Conservation (phyloP, 345 rosid genomes). For the Cochlearia excelsa region DNA sequence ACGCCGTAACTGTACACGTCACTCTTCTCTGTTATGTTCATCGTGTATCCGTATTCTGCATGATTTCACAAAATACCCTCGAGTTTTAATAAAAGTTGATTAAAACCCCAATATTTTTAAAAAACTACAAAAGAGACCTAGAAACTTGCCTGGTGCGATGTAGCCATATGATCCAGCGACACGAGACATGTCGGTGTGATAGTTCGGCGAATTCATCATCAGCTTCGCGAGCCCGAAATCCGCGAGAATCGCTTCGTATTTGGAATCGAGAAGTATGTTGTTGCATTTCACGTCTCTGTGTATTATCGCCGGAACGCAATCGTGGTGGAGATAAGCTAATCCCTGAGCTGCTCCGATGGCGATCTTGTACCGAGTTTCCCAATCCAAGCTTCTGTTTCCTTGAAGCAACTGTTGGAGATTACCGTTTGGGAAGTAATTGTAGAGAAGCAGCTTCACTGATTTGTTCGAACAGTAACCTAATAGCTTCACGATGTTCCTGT, state of each 20-base stretch:
- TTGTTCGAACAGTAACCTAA: constrained; percentile 83
- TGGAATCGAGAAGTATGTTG: constrained; percentile 78
- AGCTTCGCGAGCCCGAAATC: constrained; percentile 83
- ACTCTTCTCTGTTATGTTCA: constrained; percentile 91
- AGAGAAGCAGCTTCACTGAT: constrained; percentile 74
- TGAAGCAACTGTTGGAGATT: constrained; percentile 70
- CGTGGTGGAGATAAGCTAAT: constrained; percentile 85
- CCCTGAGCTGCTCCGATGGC: constrained; percentile 92
- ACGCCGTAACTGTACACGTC: constrained; percentile 95
- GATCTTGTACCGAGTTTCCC: constrained; percentile 87
- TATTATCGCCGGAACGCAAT: constrained; percentile 74
- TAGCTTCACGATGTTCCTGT: constrained; percentile 78
- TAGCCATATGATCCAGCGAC: constrained; percentile 90
- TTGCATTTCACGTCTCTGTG: constrained; percentile 91
- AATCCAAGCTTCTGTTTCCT: constrained; percentile 64
- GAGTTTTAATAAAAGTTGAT: background rate
- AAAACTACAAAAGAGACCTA: no score
- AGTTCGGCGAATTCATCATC: constrained; percentile 64
- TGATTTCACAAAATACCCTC: background rate
- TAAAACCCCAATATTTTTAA: no score
- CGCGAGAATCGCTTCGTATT: constrained; percentile 70
- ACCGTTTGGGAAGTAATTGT: constrained; percentile 75
- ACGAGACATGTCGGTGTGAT: constrained; percentile 69
- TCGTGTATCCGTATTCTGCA: constrained; percentile 90
- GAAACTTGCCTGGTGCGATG: constrained; percentile 77